Base-by-base conservation (phyloP, 345 rosid genomes). In the Carallia brachiata region DNA sequence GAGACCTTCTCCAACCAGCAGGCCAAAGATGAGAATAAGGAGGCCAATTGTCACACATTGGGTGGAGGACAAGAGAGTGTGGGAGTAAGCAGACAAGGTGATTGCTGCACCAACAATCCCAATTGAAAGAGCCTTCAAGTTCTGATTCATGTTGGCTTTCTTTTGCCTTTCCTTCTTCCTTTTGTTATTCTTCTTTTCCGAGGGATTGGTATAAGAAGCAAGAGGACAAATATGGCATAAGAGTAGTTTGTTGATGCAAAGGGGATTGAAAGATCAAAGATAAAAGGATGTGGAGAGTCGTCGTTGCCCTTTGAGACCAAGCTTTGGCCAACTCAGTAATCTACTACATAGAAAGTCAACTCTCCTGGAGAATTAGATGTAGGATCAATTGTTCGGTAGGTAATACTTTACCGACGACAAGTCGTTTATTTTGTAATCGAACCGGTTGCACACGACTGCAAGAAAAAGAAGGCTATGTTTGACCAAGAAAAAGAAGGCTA, bases 41-140 rank as follows among this genome's bases (percentile, higher is more conserved):
- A 90, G 88, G 36, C 95, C 98, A 47, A 81, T 77, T 7, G 81
- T 61, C 47, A 92, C 55, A 76, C 89, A 90, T 52, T 76, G 84
- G 16, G 88, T 87, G 28, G 94, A 78, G 61, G 86, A 75, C 48
- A 88, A 54, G 58, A 70, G 19, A 3, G 84, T 79, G 82, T 92
- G 95, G 37, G 91, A 86, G 70, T 90, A 92, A 8, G 96, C 95
- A 57, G 87, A 83, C 34, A 90, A 72, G 66, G 98, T 92, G 78
- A 92, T 81, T 10, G 74, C 75, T 56, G 91, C 98, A 4, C 98
- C 96, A 3, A 83, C 80, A 61, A 87, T 44, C 71, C 96, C 98
- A 19, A 92, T 90, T 74, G 81, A 55, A 12, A 88, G 75, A 61
- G 88, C 80, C 31, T 66, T 83, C 80, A 72, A n/a, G 76, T 86